A percentile compares a stretch with the other conserved stretches of the same genome.
Evolutionary conservation across 1,284 basidiomycete genomes (phyloP).

Genomic region (Porogramme epimiltina): DNA sequence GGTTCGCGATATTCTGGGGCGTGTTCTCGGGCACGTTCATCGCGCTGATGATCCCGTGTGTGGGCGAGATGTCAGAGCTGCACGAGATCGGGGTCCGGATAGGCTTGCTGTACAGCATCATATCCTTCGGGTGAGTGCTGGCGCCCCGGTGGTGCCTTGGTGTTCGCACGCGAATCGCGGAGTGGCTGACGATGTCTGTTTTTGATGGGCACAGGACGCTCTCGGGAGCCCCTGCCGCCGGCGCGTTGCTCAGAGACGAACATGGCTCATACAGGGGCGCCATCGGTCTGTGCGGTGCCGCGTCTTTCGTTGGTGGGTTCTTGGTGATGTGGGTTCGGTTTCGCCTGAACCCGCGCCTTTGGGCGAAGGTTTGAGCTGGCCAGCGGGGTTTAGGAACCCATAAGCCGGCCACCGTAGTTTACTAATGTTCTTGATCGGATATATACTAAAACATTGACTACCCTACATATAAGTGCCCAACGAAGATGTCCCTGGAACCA

Average conservation of each 20-base stretch:
- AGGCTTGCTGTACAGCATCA: conserved; percentile 58
- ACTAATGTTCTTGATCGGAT: too few species aligned
- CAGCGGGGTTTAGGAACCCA: too few species aligned
- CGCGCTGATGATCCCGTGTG: conserved; percentile 28
- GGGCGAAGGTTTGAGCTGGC: conserved; percentile 7
- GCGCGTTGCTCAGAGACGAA: conserved; percentile 46
- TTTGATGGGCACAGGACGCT: conserved; percentile 44
- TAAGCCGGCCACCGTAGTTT: too few species aligned
- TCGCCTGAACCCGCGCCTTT: conserved; percentile 9
- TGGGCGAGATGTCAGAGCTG: conserved; percentile 43
- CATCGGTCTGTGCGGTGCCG: conserved; percentile 57
- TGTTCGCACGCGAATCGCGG: too few species aligned
- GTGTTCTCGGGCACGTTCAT: conserved; percentile 28
- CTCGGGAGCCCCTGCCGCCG: conserved; percentile 59
- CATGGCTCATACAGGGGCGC: conserved; percentile 50
- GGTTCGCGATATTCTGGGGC: conserved; percentile 57
- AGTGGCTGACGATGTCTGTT: neutral
- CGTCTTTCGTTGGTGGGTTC: conserved; percentile 55
- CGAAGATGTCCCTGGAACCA: too few species aligned
- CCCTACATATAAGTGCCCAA: too few species aligned
- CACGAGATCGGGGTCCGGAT: conserved; percentile 57
- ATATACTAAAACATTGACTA: too few species aligned
- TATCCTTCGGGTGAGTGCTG: conserved; percentile 64
- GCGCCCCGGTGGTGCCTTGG: too few species aligned
- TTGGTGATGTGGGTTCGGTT: conserved; percentile 51